Base-by-base conservation (phyloP, 148 eudicot genomes). In the Amaranthus palmeri region DNA sequence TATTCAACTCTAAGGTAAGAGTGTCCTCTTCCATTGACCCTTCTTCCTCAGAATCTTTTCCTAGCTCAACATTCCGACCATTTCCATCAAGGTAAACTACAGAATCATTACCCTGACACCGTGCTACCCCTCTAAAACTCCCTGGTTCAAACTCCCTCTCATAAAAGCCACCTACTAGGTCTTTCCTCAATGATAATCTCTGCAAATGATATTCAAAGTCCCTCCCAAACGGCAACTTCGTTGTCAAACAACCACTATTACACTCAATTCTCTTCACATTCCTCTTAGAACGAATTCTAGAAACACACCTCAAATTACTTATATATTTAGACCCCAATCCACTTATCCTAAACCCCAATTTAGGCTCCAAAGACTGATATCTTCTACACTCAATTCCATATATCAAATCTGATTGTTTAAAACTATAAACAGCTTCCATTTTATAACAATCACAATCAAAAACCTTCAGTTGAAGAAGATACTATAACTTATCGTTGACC, bases 81-180 rank as follows among this genome's bases (percentile, higher is more conserved):
- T 73, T 84, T 41, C 84, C 97, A 77, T 85, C 86, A 14, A 95
- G 42, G 81, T 72, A 89, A 58, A 87, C 86, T 47, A 84, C 66
- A 42, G 96, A 86, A 73, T 95, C 96, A 75, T 76, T 87, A 25
- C 90, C 86, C 76, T 88, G 92, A 81, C 92, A 90, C 69, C 55
- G 73, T 50, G 69, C 79, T 58, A 75, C 67, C 61, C 76, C 74
- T 48, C 73, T 68, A 52, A 78, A 68, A 72, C 76, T 81, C 63
- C 75, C 58, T 50, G 65, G 52, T 62, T 75, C 83, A 42, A 45
- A 52, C 61, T 55, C 71, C 65, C 50, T 68, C 10, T 57, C 59
- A 50, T 25, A 54, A 25, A 25, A 25, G 74, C 75, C 61, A 72
- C 70, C 73, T 66, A 62, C 60, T 66, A 79, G 45, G 42, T 75